These are phyloP conservation scores for Ashbya aceris DNA, from an alignment of 1,139 yeast genomes.

Conservation along the genomic window DNA sequence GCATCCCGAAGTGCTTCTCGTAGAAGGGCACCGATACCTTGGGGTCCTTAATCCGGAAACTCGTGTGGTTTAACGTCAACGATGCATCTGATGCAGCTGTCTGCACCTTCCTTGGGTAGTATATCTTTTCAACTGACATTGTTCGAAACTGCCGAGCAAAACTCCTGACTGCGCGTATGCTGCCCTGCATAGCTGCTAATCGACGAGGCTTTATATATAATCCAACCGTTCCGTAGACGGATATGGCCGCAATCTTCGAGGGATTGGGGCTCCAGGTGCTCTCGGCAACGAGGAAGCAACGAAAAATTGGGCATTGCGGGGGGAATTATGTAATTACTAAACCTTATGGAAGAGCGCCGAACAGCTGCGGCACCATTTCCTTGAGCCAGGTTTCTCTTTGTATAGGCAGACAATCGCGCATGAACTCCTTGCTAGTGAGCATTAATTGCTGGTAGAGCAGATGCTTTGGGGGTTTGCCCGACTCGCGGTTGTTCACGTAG, in stretches of 20 bases:
- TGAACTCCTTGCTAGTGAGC: slow-evolving; percentile 77
- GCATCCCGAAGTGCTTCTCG: slow-evolving; percentile 66
- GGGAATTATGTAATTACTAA: slow-evolving; percentile 14
- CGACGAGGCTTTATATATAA: too few relatives aligned
- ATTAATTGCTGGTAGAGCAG: slow-evolving; percentile 79
- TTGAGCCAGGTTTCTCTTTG: slow-evolving; percentile 51
- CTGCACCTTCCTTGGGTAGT: slow-evolving; percentile 16
- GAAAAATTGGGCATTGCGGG: slow-evolving; percentile 6
- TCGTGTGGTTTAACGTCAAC: slow-evolving; percentile 49
- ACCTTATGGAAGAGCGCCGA: slow-evolving; percentile 28
- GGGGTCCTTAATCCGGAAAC: slow-evolving; percentile 80
- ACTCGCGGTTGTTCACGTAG: slow-evolving; percentile 16
- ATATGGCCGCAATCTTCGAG: too few relatives aligned
- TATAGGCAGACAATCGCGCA: slow-evolving; percentile 75
- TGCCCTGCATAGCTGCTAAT: too few relatives aligned
- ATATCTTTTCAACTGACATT: neutral
- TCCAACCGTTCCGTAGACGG: too few relatives aligned
- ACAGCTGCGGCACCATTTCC: slow-evolving; percentile 53
- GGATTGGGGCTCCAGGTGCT: too few relatives aligned
- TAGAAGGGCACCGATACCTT: slow-evolving; percentile 64
- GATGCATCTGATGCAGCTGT: slow-evolving; percentile 20
- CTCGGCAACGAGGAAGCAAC: neutral
- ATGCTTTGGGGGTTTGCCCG: slow-evolving; percentile 59
- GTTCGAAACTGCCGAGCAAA: too few relatives aligned
- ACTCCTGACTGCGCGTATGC: too few relatives aligned